Base-by-base conservation (phyloP, 352 stramenopile species). In the Achlya hypogyna region DNA sequence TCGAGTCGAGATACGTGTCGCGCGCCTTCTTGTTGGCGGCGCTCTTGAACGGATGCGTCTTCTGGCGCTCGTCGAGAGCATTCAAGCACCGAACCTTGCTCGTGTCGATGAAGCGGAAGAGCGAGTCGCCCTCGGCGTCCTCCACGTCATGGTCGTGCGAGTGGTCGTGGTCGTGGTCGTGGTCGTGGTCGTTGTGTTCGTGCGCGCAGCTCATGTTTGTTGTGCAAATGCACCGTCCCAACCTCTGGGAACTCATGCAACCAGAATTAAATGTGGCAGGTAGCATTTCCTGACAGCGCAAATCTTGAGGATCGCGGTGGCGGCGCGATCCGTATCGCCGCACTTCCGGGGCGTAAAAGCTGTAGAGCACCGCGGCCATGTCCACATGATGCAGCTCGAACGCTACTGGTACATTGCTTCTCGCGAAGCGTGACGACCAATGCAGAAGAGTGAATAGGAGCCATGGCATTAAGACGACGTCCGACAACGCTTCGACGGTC, bases 51-150 rank as follows among this genome's bases (percentile, higher is more conserved):
- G 86, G 86, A 67, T 92, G 72, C 34, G 75, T 69, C 29, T 77
- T 80, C 27, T 79, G 72, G n/a, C 71, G 59, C 20, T 82, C 82
- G 29, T 92, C 81, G 40, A 79, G 65, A 28, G 81, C 84, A 54
- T 94, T 94, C 34, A 92, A 76, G 72, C 84, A 83, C 27, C 84
- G 79, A 53, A 94, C 69, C 68, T 94, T 94, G 76, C 81, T 94
- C 22, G 84, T 93, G 73, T 94, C 86, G 51, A 94, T 87, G 78
- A 79, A 94, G 12, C 74, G 81, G 71, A 82, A 94, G 62, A 94
- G 77, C 45, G 86, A 92, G 60, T 91, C 84, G 22, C 86, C 86
- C 20, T 83, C 77, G 18, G 79, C 74, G 51, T 93, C 78, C 56
- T 92, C 80, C 22, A 87, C 71, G 25, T 92, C 85, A 51, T 87